These are phyloP conservation scores for Lachancea lanzarotensis DNA, from an alignment of 805 yeast genomes.

Conservation along the genomic window DNA sequence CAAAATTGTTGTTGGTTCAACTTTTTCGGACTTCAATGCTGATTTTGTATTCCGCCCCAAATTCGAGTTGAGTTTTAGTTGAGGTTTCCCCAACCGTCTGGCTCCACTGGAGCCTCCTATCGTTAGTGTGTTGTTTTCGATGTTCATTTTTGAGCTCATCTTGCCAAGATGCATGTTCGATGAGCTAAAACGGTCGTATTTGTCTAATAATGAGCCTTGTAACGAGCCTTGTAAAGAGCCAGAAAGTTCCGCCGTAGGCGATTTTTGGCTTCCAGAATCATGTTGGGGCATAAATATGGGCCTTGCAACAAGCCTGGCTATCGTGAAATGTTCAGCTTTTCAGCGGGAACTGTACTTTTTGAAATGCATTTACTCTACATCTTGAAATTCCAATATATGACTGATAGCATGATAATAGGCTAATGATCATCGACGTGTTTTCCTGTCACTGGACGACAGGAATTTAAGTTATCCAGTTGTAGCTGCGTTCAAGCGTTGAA, in stretches of 20 bases:
- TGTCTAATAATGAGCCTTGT: background rate
- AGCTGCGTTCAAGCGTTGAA: too few species aligned
- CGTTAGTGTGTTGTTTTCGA: conserved; percentile 9
- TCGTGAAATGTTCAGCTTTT: background rate
- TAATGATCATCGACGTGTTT: too few species aligned
- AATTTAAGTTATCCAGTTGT: too few species aligned
- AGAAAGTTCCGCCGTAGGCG: background rate
- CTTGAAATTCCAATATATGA: too few species aligned
- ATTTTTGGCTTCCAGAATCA: background rate
- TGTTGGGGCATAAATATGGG: background rate
- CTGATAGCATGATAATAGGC: too few species aligned
- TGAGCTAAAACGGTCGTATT: background rate
- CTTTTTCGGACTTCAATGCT: background rate
- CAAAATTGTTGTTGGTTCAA: background rate
- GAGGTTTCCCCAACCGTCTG: background rate
- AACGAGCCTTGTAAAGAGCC: background rate
- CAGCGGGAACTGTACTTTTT: too few species aligned
- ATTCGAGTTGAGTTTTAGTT: background rate
- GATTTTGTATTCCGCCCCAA: background rate
- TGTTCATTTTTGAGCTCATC: conserved; percentile 4
- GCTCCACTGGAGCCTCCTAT: conserved; percentile 8
- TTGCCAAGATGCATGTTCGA: background rate
- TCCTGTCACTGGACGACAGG: too few species aligned
- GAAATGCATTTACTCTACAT: too few species aligned
- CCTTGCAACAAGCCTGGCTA: background rate